Evolutionary conservation across 2,329 filamentous ascomycete genomes (phyloP).

Genomic region (Ceratocystis harringtonii): DNA sequence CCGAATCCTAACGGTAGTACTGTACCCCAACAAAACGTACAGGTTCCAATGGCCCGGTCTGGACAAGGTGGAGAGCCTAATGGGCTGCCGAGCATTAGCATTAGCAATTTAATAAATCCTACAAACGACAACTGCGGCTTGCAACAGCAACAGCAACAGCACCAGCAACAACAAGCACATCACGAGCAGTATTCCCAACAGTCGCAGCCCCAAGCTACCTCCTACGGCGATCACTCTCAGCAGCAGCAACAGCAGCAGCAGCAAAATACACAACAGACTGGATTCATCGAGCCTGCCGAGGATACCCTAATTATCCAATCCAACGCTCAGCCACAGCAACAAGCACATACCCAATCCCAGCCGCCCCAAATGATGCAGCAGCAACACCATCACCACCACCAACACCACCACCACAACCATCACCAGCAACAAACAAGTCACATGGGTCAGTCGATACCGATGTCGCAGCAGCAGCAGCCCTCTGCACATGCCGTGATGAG

Average conservation of each 20-base stretch:
- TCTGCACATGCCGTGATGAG: slow-evolving; percentile 36
- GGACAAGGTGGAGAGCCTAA: slow-evolving; percentile 16
- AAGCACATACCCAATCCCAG: slow-evolving; percentile 17
- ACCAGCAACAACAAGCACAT: slow-evolving; percentile 11
- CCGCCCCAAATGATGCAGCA: slow-evolving; percentile 19
- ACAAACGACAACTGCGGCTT: slow-evolving; percentile 17
- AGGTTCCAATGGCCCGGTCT: slow-evolving; percentile 3
- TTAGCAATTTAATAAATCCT: slow-evolving; percentile 20
- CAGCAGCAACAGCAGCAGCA: slow-evolving; percentile 36
- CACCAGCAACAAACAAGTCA: slow-evolving; percentile 40
- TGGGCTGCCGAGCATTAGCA: slow-evolving; percentile 24
- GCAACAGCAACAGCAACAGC: slow-evolving; percentile 18
- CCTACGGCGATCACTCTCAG: slow-evolving; percentile 19
- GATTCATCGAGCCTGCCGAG: slow-evolving; percentile 16
- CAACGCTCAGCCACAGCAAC: slow-evolving; percentile 20
- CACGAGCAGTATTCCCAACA: neutral
- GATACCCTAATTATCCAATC: slow-evolving; percentile 20
- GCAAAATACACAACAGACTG: slow-evolving; percentile 23
- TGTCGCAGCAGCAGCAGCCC: slow-evolving; percentile 11
- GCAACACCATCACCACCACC: too few relatives aligned
- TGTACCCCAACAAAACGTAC: slow-evolving; percentile 1
- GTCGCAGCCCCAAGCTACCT: neutral
- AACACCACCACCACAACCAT: slow-evolving; percentile 26
- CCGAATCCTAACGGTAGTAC: slow-evolving; percentile 2
- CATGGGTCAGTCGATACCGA: slow-evolving; percentile 6